phyloP scores from a whole-genome alignment of 2,329 filamentous ascomycete genomes.

The Xylaria sp. region DNA sequence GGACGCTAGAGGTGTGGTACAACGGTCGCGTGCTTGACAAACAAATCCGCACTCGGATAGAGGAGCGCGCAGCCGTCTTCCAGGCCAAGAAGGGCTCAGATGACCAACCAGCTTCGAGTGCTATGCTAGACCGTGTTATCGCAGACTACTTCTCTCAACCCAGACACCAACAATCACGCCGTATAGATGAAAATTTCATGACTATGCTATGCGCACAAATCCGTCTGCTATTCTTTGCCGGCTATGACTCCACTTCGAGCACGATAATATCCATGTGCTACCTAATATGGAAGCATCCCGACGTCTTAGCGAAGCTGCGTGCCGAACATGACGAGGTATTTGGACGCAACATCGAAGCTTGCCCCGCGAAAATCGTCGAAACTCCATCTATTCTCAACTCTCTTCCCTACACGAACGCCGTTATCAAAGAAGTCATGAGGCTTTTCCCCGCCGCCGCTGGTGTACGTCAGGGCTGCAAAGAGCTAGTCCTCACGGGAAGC shows the following conservation, averaged over 20 bases:
- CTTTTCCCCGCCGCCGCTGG: conserved; percentile 58
- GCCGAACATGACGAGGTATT: conserved; percentile 59
- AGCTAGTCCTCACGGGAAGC: conserved; percentile 49
- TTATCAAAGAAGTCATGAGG: conserved; percentile 61
- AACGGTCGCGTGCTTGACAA: conserved; percentile 41
- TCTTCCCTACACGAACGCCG: conserved; percentile 58
- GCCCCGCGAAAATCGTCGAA: conserved; percentile 47
- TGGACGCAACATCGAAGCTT: conserved; percentile 47
- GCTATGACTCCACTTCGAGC: conserved; percentile 48
- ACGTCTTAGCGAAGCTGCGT: conserved; percentile 38
- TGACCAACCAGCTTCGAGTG: conserved; percentile 34
- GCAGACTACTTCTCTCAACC: conserved; percentile 40
- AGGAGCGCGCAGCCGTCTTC: conserved; percentile 33
- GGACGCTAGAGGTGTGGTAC: conserved; percentile 40
- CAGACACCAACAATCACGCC: conserved; percentile 26
- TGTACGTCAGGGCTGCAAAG: conserved; percentile 46
- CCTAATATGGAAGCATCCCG: conserved; percentile 40
- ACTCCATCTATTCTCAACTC: conserved; percentile 55
- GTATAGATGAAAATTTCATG: conserved; percentile 38
- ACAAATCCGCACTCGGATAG: conserved; percentile 40
- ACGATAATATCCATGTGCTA: conserved; percentile 42
- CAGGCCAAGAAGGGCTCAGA: conserved; percentile 31
- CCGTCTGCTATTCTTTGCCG: conserved; percentile 47
- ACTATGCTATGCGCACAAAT: conserved; percentile 41
- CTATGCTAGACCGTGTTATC: conserved; percentile 43